Conservation (phyloP, 2,329 filamentous ascomycete genomes). For the Aspergillus niger region DNA sequence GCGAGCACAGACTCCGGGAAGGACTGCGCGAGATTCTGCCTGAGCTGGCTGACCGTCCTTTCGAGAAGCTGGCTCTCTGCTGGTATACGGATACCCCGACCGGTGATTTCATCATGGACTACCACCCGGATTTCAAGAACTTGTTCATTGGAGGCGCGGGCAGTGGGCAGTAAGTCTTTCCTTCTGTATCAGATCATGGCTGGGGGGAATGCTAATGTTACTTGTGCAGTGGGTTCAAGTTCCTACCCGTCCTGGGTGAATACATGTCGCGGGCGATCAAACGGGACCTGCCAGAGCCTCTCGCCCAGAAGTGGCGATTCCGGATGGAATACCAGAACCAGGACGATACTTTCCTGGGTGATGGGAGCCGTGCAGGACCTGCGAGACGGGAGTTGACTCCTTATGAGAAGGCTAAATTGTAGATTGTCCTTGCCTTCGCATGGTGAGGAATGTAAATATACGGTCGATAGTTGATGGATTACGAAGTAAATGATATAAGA, state of each 20-base stretch:
- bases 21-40: constrained; percentile 23
- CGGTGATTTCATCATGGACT: constrained; percentile 38
- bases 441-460: too few relatives aligned
- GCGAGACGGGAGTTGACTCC: constrained; percentile 5
- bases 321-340: constrained; percentile 11
- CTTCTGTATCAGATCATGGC: neutral
- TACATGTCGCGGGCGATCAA: constrained; percentile 45
- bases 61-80: constrained; percentile 31
- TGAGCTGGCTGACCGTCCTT: constrained; percentile 28
- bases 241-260: constrained; percentile 65
- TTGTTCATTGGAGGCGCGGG: constrained; percentile 14
- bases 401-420: constrained; percentile 9
- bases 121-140: constrained; percentile 34
- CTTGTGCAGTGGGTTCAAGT: constrained; percentile 60
- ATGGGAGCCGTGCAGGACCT: constrained; percentile 25
- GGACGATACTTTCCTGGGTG: constrained; percentile 16
- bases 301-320: constrained; percentile 24
- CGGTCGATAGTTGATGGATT: too few relatives aligned
- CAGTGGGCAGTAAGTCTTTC: constrained; percentile 15
- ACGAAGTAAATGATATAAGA: too few relatives aligned
- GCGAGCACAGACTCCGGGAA: constrained; percentile 16
- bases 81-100: constrained; percentile 41
- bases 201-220: neutral
- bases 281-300: neutral
- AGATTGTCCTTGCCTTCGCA: neutral